These are phyloP conservation scores for Neurospora hispaniola DNA, from an alignment of 495 filamentous ascomycete genomes.

Conservation along the genomic window DNA sequence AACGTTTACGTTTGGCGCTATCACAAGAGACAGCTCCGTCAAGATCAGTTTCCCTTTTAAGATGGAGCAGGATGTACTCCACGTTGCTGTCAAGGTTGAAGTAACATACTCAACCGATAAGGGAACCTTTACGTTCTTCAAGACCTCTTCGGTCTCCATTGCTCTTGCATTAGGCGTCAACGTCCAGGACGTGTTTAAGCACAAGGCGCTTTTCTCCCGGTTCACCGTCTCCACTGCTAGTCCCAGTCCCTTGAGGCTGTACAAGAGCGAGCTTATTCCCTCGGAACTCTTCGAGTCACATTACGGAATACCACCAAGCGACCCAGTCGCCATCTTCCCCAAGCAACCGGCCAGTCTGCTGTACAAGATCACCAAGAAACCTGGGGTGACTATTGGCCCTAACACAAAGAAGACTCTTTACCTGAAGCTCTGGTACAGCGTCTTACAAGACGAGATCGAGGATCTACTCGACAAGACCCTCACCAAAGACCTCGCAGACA, in stretches of 20 bases:
- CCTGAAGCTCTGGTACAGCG: slow-evolving; percentile 66
- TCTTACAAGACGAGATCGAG: slow-evolving; percentile 61
- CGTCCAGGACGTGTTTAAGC: slow-evolving; percentile 92
- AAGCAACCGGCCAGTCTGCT: slow-evolving; percentile 73
- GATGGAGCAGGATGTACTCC: slow-evolving; percentile 63
- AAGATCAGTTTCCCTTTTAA: slow-evolving; percentile 71
- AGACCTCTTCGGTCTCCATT: slow-evolving; percentile 52
- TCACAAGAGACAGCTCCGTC: slow-evolving; percentile 39
- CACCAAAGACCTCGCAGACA: slow-evolving; percentile 26
- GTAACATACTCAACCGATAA: slow-evolving; percentile 64
- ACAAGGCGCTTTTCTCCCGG: slow-evolving; percentile 67
- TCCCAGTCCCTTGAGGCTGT: slow-evolving; percentile 60
- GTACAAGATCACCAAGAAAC: slow-evolving; percentile 59
- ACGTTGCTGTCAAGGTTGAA: slow-evolving; percentile 66
- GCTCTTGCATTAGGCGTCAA: slow-evolving; percentile 82
- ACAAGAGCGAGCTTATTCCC: slow-evolving; percentile 55
- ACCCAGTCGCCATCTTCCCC: slow-evolving; percentile 58
- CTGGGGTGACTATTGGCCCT: slow-evolving; percentile 15
- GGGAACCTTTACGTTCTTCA: slow-evolving; percentile 61
- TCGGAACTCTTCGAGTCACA: slow-evolving; percentile 60
- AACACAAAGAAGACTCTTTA: slow-evolving; percentile 46
- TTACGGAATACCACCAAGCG: slow-evolving; percentile 42
- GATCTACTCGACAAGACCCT: slow-evolving; percentile 31
- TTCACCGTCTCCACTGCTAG: slow-evolving; percentile 80
- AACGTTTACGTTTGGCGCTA: slow-evolving; percentile 49